These are phyloP conservation scores for Tuber aestivum DNA, from an alignment of 495 filamentous ascomycete species.

Conservation along the genomic window DNA sequence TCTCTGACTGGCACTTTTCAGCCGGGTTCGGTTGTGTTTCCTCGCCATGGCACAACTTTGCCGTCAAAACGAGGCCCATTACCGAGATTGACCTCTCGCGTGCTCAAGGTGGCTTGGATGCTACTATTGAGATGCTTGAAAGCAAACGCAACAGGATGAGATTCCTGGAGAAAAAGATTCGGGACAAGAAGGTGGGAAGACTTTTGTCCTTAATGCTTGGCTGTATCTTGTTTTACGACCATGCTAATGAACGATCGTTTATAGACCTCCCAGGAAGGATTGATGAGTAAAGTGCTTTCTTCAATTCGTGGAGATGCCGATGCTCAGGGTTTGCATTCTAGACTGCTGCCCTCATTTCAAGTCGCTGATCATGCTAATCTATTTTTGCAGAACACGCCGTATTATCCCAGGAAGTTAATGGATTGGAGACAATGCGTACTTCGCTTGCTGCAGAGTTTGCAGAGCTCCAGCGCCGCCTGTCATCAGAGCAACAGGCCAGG, in stretches of 20 bases:
- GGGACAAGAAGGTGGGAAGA: slow-evolving; percentile 31
- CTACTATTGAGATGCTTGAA: slow-evolving; percentile 66
- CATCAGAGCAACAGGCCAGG: slow-evolving; percentile 56
- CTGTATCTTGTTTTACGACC: not conserved
- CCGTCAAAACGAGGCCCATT: slow-evolving; percentile 54
- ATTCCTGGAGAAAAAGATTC: slow-evolving; percentile 50
- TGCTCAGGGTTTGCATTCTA: slow-evolving; percentile 51
- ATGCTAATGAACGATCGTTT: slow-evolving; percentile 10
- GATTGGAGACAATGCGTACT: slow-evolving; percentile 66
- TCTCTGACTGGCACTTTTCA: slow-evolving; percentile 10
- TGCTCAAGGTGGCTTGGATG: slow-evolving; percentile 66
- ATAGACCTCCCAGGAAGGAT: slow-evolving; percentile 48
- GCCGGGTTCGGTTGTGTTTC: slow-evolving; percentile 75
- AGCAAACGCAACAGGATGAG: slow-evolving; percentile 63
- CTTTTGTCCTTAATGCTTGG: slow-evolving; percentile 11
- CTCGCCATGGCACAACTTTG: slow-evolving; percentile 73
- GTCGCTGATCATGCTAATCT: slow-evolving; percentile 6
- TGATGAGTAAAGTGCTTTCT: slow-evolving; percentile 63
- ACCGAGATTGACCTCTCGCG: slow-evolving; percentile 65
- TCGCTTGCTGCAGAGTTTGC: slow-evolving; percentile 58
- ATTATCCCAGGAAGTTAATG: slow-evolving; percentile 68
- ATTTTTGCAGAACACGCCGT: slow-evolving; percentile 39
- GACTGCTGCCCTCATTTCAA: not conserved
- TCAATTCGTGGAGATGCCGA: slow-evolving; percentile 59
- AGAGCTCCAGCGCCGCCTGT: slow-evolving; percentile 51